Evolutionary conservation across 176 grass and related monocot genomes (phyloP), one percentile per base, ranked within the genome.

Genomic region (Canna indica): DNA sequence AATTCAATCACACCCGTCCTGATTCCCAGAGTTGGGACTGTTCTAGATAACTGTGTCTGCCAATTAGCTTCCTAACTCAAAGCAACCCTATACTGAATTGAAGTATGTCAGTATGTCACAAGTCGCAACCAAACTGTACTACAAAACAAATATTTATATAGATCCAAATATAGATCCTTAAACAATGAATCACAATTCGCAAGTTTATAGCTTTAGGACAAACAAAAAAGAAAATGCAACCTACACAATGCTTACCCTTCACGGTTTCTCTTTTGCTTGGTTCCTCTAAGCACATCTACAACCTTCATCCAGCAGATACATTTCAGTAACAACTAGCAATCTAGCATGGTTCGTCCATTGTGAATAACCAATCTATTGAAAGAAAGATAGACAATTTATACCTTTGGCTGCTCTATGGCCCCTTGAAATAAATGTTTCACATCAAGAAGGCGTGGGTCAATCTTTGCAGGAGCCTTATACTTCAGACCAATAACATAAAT

Each of bases 381-480:
- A 5, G 53, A 35, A 69, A 5, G 13, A 36, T 27, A 75, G 26
- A 78, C 26, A 64, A 76, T 75, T 44, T 24, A 4, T 77, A 89
- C 92, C 87, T 78, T 93, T 38, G 41, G 79, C 16, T 70, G 78
- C 46, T 97, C 94, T 24, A 60, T 70, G 70, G 72, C 83, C 9
- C 87, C 88, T 79, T 82, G 85, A 72, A 99, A 99, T 59, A 93
- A 66, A 64, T 99, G 86, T 69, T 92, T 99, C 67, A 99, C 67
- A 82, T 99, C 84, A 68, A 93, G 83, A 82, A 99, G 89, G 48
- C 88, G 82, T 35, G 94, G 94, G 54, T 90, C 82, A 75, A 99
- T 99, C 68, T 90, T 99, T 78, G 89, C 86, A 0, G 94, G 89
- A 22, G 94, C 94, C 67, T 99, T 93, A 69, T 93, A 99, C 57